These are phyloP conservation scores for Paradendryphiella salina DNA, from an alignment of 2,329 filamentous ascomycete species.

Conservation along the genomic window DNA sequence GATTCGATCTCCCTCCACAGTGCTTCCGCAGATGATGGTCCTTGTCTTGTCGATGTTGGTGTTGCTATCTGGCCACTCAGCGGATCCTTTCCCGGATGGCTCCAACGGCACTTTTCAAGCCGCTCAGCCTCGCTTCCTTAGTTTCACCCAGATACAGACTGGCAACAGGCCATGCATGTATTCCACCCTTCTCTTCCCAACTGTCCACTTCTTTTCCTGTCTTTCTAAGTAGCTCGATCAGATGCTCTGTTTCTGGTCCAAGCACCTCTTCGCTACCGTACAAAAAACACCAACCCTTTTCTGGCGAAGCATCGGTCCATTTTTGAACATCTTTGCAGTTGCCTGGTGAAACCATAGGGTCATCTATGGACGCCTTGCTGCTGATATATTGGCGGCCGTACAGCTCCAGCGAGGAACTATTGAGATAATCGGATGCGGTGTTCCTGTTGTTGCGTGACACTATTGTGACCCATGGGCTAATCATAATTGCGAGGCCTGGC, in stretches of 20 bases:
- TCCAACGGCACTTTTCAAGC: constrained; percentile 52
- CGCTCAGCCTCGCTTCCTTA: constrained; percentile 52
- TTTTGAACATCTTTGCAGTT: constrained; percentile 65
- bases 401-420: constrained; percentile 64
- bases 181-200: constrained; percentile 65
- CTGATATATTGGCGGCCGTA: constrained; percentile 74
- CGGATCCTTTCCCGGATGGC: constrained; percentile 37
- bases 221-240: constrained; percentile 61
- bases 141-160: constrained; percentile 59
- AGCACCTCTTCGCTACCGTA: constrained; percentile 81
- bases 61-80: constrained; percentile 11
- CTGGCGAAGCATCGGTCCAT: constrained; percentile 70
- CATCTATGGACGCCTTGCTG: constrained; percentile 52
- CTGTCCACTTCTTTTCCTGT: constrained; percentile 60
- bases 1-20: constrained; percentile 10
- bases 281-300: constrained; percentile 67
- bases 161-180: constrained; percentile 84
- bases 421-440: constrained; percentile 75
- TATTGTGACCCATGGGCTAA: constrained; percentile 80
- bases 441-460: constrained; percentile 68
- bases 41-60: background rate
- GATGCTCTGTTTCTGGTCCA: constrained; percentile 66
- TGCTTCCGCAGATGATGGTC: constrained; percentile 9
- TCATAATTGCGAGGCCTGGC: constrained; percentile 68
- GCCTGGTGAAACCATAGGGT: constrained; percentile 70